phyloP scores from a whole-genome alignment of 1,284 basidiomycete genomes.

The Cutaneotrichosporon curvatum region DNA sequence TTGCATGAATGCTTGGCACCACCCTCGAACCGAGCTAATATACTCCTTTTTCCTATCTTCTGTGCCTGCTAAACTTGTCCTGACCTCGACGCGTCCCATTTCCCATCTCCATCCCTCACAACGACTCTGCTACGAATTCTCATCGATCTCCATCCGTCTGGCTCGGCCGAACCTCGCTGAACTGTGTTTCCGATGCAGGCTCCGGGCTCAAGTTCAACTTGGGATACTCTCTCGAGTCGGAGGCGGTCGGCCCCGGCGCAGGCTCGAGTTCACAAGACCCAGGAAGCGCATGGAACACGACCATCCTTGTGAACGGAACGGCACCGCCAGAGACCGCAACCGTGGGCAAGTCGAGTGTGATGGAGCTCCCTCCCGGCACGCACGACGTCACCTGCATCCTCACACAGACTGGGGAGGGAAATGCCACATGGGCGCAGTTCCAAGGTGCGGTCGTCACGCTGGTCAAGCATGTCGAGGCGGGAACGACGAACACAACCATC shows the following conservation, averaged over 20 bases:
- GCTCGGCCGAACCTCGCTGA: too few species aligned
- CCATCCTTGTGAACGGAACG: conserved; percentile 16
- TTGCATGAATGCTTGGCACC: too few species aligned
- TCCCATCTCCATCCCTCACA: too few species aligned
- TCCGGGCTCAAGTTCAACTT: conserved; percentile 1
- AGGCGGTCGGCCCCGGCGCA: not conserved
- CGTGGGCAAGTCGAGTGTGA: conserved; percentile 5
- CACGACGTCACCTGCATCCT: conserved; percentile 20
- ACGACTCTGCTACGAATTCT: too few species aligned
- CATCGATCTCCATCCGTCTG: too few species aligned
- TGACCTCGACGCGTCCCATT: too few species aligned
- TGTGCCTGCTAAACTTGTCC: too few species aligned
- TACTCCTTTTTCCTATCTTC: too few species aligned
- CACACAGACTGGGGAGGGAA: conserved; percentile 1
- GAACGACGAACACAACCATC: conserved; percentile 24
- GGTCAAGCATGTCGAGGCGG: conserved; percentile 7
- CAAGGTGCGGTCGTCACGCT: conserved; percentile 17
- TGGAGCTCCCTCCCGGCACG: conserved; percentile 16
- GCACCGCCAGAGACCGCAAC: conserved; percentile 1
- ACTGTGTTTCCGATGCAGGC: not conserved
- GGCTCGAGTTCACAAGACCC: not conserved
- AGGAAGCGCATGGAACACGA: conserved; percentile 6
- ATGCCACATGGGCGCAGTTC: conserved; percentile 19
- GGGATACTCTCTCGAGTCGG: not conserved
- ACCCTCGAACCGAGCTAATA: too few species aligned